Evolutionary conservation across 2,329 filamentous ascomycete species (phyloP), one percentile per base, ranked within the genome.

Genomic region (Fusarium nygamai): DNA sequence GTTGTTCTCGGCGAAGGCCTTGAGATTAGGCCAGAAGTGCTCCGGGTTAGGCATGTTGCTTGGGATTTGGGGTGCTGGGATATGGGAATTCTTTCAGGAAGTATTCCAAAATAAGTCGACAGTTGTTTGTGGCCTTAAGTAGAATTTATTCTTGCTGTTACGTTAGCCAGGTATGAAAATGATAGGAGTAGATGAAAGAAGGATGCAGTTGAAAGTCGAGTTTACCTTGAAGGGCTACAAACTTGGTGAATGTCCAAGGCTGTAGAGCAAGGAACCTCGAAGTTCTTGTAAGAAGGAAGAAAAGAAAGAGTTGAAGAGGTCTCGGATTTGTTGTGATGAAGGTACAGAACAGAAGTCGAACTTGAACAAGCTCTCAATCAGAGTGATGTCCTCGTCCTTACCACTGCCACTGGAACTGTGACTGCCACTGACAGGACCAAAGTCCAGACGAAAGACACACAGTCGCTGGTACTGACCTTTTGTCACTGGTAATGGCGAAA

Each of bases 81-180:
- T 16, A 22, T 50, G 47, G 29, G 29, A 24, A n/a, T 4, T 19
- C 5, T 33, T 50, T 33, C 29, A 0, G 8, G 6, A 8, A 2
- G 5, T 13, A 6, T 50, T 33, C 11, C 5, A 19, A 9, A 3
- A n/a, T 53, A 11, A 0, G 48, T 51, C 48, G 22, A 34, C 1
- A 20, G 8, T 4, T 0, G 48, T 20, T 51, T 34, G 17, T 24
- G 8, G 22, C 6, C 11, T 24, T 11, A 16, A 6, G 31, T 34
- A 34, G 0, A 16, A 7, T 24, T 4, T 0, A 2, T 19, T 51
- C 48, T 33, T 22, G n/a, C 2, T 24, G 4, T 1, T 36, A 20
- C 20, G 31, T 53, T 36, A 34, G n/a, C 13, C 6, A 2, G 48
- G n/a, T 53, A 53, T 34, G 33, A 6, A 36, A 9, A 24, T 6